A percentile compares a stretch with the other conserved stretches of the same genome.
Conservation (phyloP, 768 basidiomycete genomes). For the Leccinum boreale region DNA sequence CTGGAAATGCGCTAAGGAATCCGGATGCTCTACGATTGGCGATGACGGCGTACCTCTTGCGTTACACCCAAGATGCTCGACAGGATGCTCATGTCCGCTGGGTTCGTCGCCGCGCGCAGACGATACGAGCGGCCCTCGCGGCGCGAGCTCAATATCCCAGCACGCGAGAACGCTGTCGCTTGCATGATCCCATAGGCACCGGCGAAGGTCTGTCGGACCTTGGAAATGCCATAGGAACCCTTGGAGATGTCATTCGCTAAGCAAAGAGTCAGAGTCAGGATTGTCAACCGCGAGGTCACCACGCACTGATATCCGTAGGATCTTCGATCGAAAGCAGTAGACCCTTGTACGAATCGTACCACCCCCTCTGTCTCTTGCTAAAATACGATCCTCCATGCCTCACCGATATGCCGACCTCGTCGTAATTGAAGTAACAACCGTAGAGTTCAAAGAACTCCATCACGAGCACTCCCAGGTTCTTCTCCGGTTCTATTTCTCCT, state of each 20-base stretch:
- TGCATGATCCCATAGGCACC: constrained; percentile 80
- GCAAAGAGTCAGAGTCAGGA: constrained; percentile 3
- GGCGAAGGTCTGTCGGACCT: constrained; percentile 78
- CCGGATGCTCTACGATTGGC: background rate
- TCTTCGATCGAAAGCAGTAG: constrained; percentile 85
- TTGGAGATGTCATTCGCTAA: constrained; percentile 91
- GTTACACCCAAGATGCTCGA: constrained; percentile 79
- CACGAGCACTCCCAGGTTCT: no score
- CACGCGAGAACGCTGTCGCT: constrained; percentile 64
- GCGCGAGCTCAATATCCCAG: constrained; percentile 58
- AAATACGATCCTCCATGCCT: constrained; percentile 89
- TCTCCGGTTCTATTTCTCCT: constrained; percentile 56
- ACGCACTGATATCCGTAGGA: constrained; percentile 83
- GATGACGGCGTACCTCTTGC: constrained; percentile 59
- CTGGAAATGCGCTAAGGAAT: constrained; percentile 34
- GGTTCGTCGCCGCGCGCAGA: constrained; percentile 42
- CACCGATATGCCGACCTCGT: constrained; percentile 84
- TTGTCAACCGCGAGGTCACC: background rate
- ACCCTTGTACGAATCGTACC: constrained; percentile 60
- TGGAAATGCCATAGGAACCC: constrained; percentile 80
- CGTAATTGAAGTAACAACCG: constrained; percentile 88
- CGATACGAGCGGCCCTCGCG: constrained; percentile 46
- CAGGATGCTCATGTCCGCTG: constrained; percentile 75
- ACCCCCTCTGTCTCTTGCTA: constrained; percentile 76
- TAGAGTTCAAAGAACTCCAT: no score